Evolutionary conservation across 208 protist species (phyloP).

Genomic region (Leptomonas seymouri): DNA sequence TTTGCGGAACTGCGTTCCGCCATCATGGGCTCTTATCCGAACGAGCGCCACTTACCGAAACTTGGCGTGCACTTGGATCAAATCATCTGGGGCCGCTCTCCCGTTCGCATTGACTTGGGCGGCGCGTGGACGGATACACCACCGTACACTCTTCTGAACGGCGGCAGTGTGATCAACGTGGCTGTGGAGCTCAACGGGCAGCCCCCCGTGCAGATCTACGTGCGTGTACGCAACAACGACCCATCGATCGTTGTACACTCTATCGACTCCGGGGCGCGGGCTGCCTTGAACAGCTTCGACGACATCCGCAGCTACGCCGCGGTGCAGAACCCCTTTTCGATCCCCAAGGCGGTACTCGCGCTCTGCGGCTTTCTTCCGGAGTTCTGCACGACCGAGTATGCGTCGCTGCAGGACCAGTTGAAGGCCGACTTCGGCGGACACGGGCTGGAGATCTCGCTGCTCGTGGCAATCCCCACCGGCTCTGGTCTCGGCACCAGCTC

Average conservation of each 20-base stretch:
- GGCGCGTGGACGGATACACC: conserved; percentile 78
- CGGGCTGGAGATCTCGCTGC: conserved; percentile 59
- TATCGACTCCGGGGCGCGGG: conserved; percentile 42
- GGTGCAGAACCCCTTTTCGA: conserved; percentile 54
- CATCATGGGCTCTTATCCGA: conserved; percentile 22
- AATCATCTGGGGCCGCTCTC: conserved; percentile 51
- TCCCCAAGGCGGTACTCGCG: conserved; percentile 65
- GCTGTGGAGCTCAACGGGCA: conserved; percentile 59
- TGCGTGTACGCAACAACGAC: conserved; percentile 28
- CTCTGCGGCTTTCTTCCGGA: conserved; percentile 59
- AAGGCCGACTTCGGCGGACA: conserved; percentile 32
- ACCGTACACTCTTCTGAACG: conserved; percentile 50
- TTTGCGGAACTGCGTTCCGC: conserved; percentile 28
- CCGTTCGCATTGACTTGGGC: conserved; percentile 60
- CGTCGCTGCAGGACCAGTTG: conserved; percentile 45
- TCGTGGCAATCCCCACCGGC: conserved; percentile 56
- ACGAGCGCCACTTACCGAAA: conserved; percentile 25
- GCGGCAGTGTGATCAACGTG: conserved; percentile 66
- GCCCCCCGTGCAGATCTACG: conserved; percentile 56
- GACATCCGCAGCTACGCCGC: conserved; percentile 44
- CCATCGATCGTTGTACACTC: conserved; percentile 41
- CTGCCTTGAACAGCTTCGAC: conserved; percentile 37
- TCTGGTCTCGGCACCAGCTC: conserved; percentile 75
- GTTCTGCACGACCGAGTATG: conserved; percentile 32
- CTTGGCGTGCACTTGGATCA: conserved; percentile 42